phyloP scores from a whole-genome alignment of 1,284 basidiomycete species.

The Chalciporus sp. region DNA sequence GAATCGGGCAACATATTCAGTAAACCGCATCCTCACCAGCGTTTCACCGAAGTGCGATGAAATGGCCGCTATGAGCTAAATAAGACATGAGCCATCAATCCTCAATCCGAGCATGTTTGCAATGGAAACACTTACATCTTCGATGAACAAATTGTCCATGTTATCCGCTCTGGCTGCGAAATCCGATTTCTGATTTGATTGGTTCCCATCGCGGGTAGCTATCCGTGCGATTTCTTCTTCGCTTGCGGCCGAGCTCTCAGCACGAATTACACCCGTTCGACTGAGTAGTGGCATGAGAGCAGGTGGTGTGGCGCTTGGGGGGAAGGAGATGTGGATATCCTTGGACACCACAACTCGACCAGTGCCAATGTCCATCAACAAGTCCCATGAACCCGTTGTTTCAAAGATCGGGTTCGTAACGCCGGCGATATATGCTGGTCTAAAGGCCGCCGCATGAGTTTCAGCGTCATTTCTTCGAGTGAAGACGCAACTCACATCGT shows the following conservation, averaged over 20 bases:
- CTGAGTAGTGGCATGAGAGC: constrained; percentile 47
- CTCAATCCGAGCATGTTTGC: constrained; percentile 20
- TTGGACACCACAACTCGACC: constrained; percentile 86
- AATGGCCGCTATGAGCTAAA: constrained; percentile 71
- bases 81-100: neutral
- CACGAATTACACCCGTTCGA: constrained; percentile 61
- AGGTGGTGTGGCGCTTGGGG: constrained; percentile 45
- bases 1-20: constrained; percentile 77
- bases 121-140: constrained; percentile 70
- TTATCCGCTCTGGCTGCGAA: constrained; percentile 61
- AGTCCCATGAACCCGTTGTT: constrained; percentile 85
- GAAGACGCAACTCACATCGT: constrained; percentile 61
- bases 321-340: constrained; percentile 69
- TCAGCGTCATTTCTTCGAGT: neutral
- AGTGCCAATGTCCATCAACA: constrained; percentile 87
- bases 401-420: constrained; percentile 98
- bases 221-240: constrained; percentile 64
- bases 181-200: constrained; percentile 48
- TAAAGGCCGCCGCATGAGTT: constrained; percentile 33
- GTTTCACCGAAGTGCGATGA: constrained; percentile 78
- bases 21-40: constrained; percentile 76
- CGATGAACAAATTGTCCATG: constrained; percentile 85
- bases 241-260: constrained; percentile 57
- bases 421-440: constrained; percentile 91
- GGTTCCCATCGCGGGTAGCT: constrained; percentile 38